These are phyloP conservation scores for Cladophialophora bantiana DNA, from an alignment of 2,329 filamentous ascomycete genomes.

Conservation along the genomic window DNA sequence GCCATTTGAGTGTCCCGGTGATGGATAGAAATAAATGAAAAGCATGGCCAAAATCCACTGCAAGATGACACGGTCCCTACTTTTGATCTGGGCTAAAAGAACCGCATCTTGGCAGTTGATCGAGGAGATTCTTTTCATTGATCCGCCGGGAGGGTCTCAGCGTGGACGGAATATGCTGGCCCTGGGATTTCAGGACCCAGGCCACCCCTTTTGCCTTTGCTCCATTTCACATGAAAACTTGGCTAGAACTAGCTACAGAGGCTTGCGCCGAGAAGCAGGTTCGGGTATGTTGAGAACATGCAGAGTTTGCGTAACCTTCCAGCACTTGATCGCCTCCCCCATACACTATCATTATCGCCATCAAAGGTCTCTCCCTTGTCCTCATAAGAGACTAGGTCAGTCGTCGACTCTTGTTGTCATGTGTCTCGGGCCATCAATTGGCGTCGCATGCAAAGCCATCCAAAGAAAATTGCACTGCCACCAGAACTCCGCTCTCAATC, in stretches of 20 bases:
- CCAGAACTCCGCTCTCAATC: constrained; percentile 1
- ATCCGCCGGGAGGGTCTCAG: not conserved
- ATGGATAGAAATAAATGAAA: not conserved
- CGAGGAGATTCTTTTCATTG: not conserved
- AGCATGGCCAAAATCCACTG: not conserved
- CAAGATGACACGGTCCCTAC: not conserved
- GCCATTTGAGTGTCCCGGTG: not conserved
- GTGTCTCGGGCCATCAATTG: not conserved
- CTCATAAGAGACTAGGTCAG: not conserved
- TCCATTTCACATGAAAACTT: not conserved
- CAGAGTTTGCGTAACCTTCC: not conserved
- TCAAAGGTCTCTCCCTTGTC: not conserved
- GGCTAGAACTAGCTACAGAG: constrained; percentile 2
- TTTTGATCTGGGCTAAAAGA: not conserved
- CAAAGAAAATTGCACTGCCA: not conserved
- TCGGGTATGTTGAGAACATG: not conserved
- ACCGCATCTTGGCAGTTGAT: not conserved
- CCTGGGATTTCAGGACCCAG: not conserved
- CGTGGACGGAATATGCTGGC: not conserved
- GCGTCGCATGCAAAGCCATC: not conserved
- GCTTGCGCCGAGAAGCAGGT: not conserved
- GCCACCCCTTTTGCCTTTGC: not conserved
- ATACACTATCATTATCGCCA: not conserved
- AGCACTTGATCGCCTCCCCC: not conserved
- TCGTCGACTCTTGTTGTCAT: not conserved